These are phyloP conservation scores for Xylariales sp. DNA, from an alignment of 2,329 filamentous ascomycete species.

Conservation along the genomic window DNA sequence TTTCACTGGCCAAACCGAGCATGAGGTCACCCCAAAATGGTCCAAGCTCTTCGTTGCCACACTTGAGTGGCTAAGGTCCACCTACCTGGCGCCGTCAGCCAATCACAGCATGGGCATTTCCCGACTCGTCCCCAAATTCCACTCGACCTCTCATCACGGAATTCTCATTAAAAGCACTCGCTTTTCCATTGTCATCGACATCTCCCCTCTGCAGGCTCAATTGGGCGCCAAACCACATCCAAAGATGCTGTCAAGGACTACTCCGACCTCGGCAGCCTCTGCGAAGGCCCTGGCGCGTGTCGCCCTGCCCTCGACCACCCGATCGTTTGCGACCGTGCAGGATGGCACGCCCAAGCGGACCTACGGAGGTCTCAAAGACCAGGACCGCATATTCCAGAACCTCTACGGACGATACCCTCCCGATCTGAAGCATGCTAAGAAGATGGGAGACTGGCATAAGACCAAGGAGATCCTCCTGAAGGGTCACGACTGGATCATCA, in stretches of 20 bases:
- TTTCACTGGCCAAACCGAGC: too few relatives aligned
- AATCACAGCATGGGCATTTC: constrained; percentile 8
- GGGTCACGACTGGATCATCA: constrained; percentile 98
- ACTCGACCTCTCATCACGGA: background rate
- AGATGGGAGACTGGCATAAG: constrained; percentile 99
- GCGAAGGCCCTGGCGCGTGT: constrained; percentile 34
- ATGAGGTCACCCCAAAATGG: constrained; percentile 10
- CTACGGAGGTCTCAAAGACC: constrained; percentile 86
- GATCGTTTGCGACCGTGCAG: constrained; percentile 78
- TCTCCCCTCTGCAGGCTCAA: constrained; percentile 27
- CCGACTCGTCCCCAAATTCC: constrained; percentile 6
- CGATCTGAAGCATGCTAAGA: constrained; percentile 90
- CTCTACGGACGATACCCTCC: constrained; percentile 89
- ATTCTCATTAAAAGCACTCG: constrained; percentile 6
- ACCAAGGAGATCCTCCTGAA: constrained; percentile 98
- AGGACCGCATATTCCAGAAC: constrained; percentile 99
- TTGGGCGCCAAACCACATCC: constrained; percentile 26
- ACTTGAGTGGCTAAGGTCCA: background rate
- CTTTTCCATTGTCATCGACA: constrained; percentile 24
- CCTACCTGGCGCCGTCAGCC: constrained; percentile 6
- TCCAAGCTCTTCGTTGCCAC: constrained; percentile 7
- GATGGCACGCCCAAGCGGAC: constrained; percentile 66
- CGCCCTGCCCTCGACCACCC: constrained; percentile 42
- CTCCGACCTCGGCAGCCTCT: constrained; percentile 34
- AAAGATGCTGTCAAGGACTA: constrained; percentile 39